Base-by-base conservation (phyloP, 257 asterid species). In the Solanum infundibuliforme region DNA sequence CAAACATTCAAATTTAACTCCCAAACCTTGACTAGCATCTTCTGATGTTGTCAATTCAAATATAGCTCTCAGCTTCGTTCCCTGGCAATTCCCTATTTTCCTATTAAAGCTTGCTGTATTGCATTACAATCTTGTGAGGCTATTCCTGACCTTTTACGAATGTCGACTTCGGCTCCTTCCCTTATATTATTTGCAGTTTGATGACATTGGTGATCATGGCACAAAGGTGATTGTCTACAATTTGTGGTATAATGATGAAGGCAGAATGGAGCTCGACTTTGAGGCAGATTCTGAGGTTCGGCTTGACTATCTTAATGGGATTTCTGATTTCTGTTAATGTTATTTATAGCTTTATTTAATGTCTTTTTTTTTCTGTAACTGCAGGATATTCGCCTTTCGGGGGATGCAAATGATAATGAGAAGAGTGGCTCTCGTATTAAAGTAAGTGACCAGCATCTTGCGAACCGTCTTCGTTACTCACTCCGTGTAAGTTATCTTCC, bases 241-340 rank as follows among this genome's bases (percentile, higher is more conserved):
- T 91, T 90, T 96, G 92, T 96, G 99, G 99, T 93, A 86, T 87
- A 92, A 88, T 31, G 93, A 94, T 91, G 98, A 94, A 46, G 96
- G 97, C 21, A 87, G 88, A 79, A 65, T 91, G 92, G 99, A 96
- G 97, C 99, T 96, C 5, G 96, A 95, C 89, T 95, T 96, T 82
- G 98, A 93, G 72, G 88, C 97, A 35, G 98, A 96, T 93, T 91
- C 94, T 7, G 95, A 95, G 98, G 99, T 95, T 89, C 25, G 60
- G 66, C 75, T 86, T 72, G 41, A 27, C 4, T 43, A 20, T 25
- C 84, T 65, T 60, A 84, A 88, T 88, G 86, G 4, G 68, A 52
- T 27, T 83, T 85, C 72, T 5, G 8, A 72, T 89, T 81, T 85
- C 85, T 9, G 34, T 25, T 77, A 18, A 20, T 81, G 14, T 81